Conservation (phyloP, 1,284 basidiomycete species). For the Puccinia sorghi region DNA sequence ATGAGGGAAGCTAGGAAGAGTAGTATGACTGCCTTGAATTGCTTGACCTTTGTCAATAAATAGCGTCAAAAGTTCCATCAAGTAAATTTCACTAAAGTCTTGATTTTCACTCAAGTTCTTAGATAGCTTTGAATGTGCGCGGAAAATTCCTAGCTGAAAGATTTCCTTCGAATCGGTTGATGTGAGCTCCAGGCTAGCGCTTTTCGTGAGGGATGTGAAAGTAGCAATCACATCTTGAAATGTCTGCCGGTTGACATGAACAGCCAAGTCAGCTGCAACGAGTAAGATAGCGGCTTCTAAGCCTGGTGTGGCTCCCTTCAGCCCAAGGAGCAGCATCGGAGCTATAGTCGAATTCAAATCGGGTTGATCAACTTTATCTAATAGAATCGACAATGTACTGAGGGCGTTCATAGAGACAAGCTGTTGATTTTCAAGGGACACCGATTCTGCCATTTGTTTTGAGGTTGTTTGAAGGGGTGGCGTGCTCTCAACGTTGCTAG, state of each 20-base stretch:
- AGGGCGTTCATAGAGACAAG: conserved; percentile 43
- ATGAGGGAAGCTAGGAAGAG: conserved; percentile 55
- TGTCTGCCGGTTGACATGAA: conserved; percentile 72
- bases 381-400: conserved; percentile 20
- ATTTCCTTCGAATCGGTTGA: conserved; percentile 69
- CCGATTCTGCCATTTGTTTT: conserved; percentile 3
- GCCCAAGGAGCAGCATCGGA: conserved; percentile 87
- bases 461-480: conserved; percentile 9
- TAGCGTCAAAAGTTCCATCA: conserved; percentile 79
- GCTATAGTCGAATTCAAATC: conserved; percentile 59
- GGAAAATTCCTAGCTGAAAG: conserved; percentile 67
- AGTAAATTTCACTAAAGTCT: conserved; percentile 74
- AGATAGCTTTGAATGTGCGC: conserved; percentile 82
- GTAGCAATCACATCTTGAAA: conserved; percentile 82
- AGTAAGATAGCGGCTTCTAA: conserved; percentile 88
- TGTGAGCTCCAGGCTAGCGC: conserved; percentile 59
- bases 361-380: conserved; percentile 30
- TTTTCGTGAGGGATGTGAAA: conserved; percentile 81
- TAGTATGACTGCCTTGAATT: conserved; percentile 75
- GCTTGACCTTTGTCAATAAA: conserved; percentile 89
- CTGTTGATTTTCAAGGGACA: conserved; percentile 33
- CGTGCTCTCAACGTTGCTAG: neutral
- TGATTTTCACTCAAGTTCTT: conserved; percentile 71
- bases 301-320: conserved; percentile 77
- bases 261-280: conserved; percentile 84